A percentile compares a stretch with the other conserved stretches of the same genome.
These are phyloP conservation scores for Dunaliella primolecta DNA, from an alignment of 139 green algal genomes.

Conservation along the genomic window DNA sequence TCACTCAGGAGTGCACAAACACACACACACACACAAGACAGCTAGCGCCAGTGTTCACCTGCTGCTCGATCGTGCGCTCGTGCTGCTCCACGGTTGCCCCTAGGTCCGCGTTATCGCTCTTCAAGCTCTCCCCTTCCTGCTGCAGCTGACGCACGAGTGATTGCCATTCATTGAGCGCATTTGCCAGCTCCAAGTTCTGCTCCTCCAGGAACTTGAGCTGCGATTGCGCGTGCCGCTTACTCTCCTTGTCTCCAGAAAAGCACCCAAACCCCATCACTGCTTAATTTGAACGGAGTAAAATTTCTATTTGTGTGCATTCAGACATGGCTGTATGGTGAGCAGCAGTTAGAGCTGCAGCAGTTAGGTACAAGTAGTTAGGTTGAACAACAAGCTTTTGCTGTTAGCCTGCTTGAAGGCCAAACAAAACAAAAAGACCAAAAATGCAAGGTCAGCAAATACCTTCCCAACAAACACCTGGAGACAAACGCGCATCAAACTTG, in stretches of 20 bases:
- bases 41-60: no score
- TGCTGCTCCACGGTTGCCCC: neutral
- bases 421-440: no score
- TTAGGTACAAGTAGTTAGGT: neutral
- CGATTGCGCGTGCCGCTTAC: neutral
- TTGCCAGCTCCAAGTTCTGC: neutral
- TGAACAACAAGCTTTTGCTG: neutral
- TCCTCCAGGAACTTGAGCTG: neutral
- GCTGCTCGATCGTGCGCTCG: neutral
- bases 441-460: no score
- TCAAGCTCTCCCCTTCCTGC: neutral
- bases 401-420: no score
- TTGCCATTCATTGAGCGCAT: neutral
- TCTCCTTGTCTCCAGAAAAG: neutral
- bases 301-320: neutral
- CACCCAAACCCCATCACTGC: neutral
- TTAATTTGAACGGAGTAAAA: neutral
- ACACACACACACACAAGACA: no score
- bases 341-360: neutral
- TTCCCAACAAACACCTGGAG: no score
- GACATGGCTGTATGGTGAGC: no score
- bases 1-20: no score
- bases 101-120: neutral
- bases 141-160: neutral
- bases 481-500: no score